A percentile compares a stretch with the other conserved stretches of the same genome.
phyloP scores from a whole-genome alignment of 495 filamentous ascomycete genomes.

The Penicillium tannophilum region DNA sequence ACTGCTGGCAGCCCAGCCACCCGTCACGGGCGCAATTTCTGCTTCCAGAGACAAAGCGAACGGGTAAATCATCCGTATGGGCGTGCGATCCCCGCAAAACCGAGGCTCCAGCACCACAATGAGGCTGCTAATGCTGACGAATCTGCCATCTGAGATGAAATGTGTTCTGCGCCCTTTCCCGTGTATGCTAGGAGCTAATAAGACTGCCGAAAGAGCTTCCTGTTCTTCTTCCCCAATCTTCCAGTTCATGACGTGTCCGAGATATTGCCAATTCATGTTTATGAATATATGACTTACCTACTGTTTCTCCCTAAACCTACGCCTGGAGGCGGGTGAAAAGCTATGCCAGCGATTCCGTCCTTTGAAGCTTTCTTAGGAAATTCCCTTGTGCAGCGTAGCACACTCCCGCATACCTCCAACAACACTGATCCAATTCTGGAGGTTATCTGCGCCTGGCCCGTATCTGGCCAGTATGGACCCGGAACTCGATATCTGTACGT shows the following conservation, averaged over 20 bases:
- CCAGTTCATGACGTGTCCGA: background rate
- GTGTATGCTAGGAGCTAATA: slow-evolving; percentile 1
- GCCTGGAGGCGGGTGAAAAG: slow-evolving; percentile 21
- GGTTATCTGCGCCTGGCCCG: slow-evolving; percentile 62
- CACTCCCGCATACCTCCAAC: slow-evolving; percentile 26
- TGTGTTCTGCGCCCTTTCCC: background rate
- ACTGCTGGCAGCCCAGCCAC: background rate
- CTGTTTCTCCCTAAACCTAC: background rate
- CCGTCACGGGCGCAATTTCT: slow-evolving; percentile 14
- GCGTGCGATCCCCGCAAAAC: slow-evolving; percentile 4
- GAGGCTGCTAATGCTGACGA: slow-evolving; percentile 29
- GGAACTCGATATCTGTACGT: slow-evolving; percentile 57
- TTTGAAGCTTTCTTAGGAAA: slow-evolving; percentile 26
- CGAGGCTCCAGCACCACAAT: slow-evolving; percentile 10
- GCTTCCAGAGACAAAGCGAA: slow-evolving; percentile 1
- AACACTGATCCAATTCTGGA: slow-evolving; percentile 31
- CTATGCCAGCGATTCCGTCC: slow-evolving; percentile 46
- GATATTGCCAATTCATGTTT: background rate
- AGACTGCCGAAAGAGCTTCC: background rate
- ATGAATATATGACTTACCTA: background rate
- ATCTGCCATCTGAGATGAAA: background rate
- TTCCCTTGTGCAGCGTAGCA: slow-evolving; percentile 32
- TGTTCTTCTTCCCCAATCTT: slow-evolving; percentile 3
- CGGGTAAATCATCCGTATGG: background rate
- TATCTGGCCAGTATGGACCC: slow-evolving; percentile 62